Percentiles rank a stretch among this genome's conserved stretches.
phyloP scores from a whole-genome alignment of 1,284 basidiomycete genomes.

The Trichosporon sp. region DNA sequence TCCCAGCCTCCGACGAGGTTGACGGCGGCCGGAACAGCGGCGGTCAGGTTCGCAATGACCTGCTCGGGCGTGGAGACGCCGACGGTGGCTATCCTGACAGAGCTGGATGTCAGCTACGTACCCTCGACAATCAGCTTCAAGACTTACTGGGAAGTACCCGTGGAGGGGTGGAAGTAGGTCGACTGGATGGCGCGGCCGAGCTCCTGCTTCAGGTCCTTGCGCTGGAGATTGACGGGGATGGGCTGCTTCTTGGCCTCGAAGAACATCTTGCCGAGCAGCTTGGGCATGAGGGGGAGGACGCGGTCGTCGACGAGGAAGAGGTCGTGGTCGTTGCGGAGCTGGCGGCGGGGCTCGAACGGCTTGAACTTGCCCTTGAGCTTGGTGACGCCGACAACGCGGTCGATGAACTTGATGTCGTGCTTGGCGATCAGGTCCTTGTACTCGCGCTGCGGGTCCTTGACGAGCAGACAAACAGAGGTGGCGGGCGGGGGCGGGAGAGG shows the following conservation, averaged over 20 bases:
- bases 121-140: background rate
- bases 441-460: conserved; percentile 91
- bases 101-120: conserved; percentile 59
- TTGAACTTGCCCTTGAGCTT: conserved; percentile 93
- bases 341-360: conserved; percentile 83
- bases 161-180: conserved; percentile 91
- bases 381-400: conserved; percentile 84
- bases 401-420: conserved; percentile 81
- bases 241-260: conserved; percentile 97
- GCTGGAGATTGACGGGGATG: conserved; percentile 81
- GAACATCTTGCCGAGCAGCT: conserved; percentile 84
- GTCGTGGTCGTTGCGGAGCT: conserved; percentile 83
- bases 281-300: conserved; percentile 82
- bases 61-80: conserved; percentile 68
- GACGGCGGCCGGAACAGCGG: conserved; percentile 76
- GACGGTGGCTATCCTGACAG: conserved; percentile 79
- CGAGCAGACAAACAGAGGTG: conserved; percentile 81
- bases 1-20: conserved; percentile 79
- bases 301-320: conserved; percentile 92
- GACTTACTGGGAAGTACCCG: conserved; percentile 85
- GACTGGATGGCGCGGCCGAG: conserved; percentile 86
- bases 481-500: conserved; percentile 71
- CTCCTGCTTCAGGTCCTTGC: conserved; percentile 85
- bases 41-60: conserved; percentile 75
- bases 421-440: conserved; percentile 87